These are phyloP conservation scores for Cucurbita maxima DNA, from an alignment of 306 rosid genomes.

Conservation along the genomic window DNA sequence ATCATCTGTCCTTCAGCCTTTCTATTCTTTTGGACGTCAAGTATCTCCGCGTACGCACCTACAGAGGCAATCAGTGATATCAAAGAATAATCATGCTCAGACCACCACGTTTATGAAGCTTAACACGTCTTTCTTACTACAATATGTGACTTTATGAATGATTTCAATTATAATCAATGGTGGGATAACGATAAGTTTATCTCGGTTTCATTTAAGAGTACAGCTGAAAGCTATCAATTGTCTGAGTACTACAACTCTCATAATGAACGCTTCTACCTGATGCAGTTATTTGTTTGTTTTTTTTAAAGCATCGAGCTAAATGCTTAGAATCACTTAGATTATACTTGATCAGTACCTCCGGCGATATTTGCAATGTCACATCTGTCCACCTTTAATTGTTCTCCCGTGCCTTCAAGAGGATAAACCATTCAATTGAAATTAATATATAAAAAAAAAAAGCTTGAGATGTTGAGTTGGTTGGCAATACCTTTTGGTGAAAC, in stretches of 20 bases:
- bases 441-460: not conserved
- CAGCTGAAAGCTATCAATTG: not conserved
- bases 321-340: not conserved
- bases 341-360: constrained; percentile 37
- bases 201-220: not conserved
- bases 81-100: not conserved
- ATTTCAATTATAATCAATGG: not conserved
- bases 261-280: not conserved
- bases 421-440: not conserved
- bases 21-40: constrained; percentile 58
- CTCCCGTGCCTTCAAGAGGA: constrained; percentile 18
- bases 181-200: not conserved
- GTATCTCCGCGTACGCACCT: constrained; percentile 75
- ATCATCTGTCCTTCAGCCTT: constrained; percentile 53
- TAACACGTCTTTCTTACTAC: not conserved
- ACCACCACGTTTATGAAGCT: not conserved
- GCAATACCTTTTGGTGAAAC: constrained; percentile 47
- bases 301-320: not conserved
- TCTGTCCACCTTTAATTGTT: constrained; percentile 25
- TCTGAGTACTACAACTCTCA: not conserved
- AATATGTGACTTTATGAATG: not conserved
- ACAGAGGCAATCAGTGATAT: not conserved
- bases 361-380: constrained; percentile 65
- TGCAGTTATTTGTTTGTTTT: not conserved
- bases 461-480: not conserved